Conservation (phyloP, 208 protist genomes). For the Trypanosoma rangeli region DNA sequence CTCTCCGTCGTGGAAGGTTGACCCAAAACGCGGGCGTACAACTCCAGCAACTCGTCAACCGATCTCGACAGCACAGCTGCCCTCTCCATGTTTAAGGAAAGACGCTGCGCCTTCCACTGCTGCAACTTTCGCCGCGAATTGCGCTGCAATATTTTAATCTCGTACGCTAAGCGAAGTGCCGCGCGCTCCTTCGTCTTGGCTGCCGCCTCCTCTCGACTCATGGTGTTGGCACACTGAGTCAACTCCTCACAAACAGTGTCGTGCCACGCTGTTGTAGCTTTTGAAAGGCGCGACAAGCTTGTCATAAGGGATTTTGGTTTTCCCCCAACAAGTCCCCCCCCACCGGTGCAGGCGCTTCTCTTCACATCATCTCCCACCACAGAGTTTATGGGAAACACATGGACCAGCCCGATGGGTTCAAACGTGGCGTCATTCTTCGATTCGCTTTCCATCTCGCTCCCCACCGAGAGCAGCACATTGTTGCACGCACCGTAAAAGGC, state of each 20-base stretch:
- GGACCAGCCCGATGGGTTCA: neutral
- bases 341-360: neutral
- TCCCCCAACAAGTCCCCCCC: neutral
- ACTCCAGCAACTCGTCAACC: constrained; percentile 55
- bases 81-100: constrained; percentile 48
- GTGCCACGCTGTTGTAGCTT: constrained; percentile 58
- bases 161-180: constrained; percentile 42
- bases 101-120: constrained; percentile 61
- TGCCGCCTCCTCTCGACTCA: constrained; percentile 30
- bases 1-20: constrained; percentile 3
- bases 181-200: constrained; percentile 14
- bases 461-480: constrained; percentile 42
- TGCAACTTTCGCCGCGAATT: constrained; percentile 36
- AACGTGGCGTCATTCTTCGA: neutral
- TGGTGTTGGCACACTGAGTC: constrained; percentile 32
- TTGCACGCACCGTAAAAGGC: constrained; percentile 62
- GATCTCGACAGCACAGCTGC: constrained; percentile 38
- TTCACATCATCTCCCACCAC: neutral
- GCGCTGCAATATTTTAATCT: constrained; percentile 27
- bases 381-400: neutral
- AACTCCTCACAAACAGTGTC: constrained; percentile 70
- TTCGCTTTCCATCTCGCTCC: constrained; percentile 26
- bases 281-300: constrained; percentile 45
- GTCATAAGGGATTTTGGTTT: constrained; percentile 6
- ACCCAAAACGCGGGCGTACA: constrained; percentile 29